These are phyloP conservation scores for Phytophthora melonis DNA, from an alignment of 352 stramenopile species.

Conservation along the genomic window DNA sequence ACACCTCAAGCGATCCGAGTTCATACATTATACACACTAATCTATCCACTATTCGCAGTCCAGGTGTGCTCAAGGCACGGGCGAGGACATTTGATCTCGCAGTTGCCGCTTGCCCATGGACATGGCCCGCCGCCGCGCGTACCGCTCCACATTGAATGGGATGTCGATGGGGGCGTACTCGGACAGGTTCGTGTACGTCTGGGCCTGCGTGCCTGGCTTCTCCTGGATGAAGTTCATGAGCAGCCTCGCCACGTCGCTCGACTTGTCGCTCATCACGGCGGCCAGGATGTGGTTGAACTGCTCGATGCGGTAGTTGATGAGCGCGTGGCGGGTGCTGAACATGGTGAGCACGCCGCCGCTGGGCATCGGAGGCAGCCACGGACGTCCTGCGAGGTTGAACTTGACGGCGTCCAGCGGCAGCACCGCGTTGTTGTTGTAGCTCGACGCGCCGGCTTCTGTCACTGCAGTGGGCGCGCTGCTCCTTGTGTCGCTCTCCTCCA, in stretches of 20 bases:
- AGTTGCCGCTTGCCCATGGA: constrained; percentile 63
- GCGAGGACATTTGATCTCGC: constrained; percentile 38
- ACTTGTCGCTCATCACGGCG: constrained; percentile 74
- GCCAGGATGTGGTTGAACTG: constrained; percentile 80
- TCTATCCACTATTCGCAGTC: constrained; percentile 26
- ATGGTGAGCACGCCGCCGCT: constrained; percentile 65
- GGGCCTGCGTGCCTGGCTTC: constrained; percentile 63
- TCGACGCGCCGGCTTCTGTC: constrained; percentile 32
- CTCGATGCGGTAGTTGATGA: constrained; percentile 72
- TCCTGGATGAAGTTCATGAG: constrained; percentile 86
- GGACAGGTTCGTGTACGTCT: constrained; percentile 74
- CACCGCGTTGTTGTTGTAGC: constrained; percentile 51
- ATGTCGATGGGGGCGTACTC: constrained; percentile 82
- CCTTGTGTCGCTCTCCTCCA: constrained; percentile 39
- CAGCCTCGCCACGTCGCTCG: constrained; percentile 59
- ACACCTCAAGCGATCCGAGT: not conserved
- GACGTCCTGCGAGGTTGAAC: constrained; percentile 57
- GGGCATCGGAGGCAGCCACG: constrained; percentile 64
- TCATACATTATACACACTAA: constrained; percentile 18
- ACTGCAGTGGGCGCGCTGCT: constrained; percentile 31
- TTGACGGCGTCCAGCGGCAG: constrained; percentile 65
- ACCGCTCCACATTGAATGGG: constrained; percentile 69
- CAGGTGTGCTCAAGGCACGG: constrained; percentile 21
- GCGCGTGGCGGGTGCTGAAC: constrained; percentile 65
- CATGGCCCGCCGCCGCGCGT: constrained; percentile 68